A percentile compares a stretch with the other conserved stretches of the same genome.
Conservation (phyloP, 139 green algal species). For the Yamagishiella unicocca region DNA sequence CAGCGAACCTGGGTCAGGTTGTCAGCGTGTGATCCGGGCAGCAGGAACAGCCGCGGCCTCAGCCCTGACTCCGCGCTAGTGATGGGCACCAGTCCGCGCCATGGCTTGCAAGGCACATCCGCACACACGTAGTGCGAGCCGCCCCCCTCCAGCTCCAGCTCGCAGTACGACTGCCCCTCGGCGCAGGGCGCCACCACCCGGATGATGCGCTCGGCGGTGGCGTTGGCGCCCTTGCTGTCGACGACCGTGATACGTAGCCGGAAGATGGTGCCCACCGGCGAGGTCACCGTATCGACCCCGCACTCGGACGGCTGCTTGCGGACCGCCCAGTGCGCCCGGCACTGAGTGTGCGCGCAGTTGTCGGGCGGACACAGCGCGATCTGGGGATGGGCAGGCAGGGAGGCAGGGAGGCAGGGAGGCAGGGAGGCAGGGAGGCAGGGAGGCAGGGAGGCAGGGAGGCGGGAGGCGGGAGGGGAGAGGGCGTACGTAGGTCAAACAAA, state of each 20-base stretch:
- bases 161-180: not conserved
- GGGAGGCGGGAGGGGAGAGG: not conserved
- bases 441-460: not conserved
- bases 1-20: constrained; percentile 1
- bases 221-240: not conserved
- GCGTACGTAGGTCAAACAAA: too few species aligned
- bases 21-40: not conserved
- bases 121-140: not conserved
- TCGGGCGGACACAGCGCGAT: constrained; percentile 9
- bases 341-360: constrained; percentile 12
- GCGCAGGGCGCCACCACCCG: not conserved
- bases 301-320: constrained; percentile 32
- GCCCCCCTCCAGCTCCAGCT: not conserved
- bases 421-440: not conserved
- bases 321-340: constrained; percentile 14
- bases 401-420: not conserved
- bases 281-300: not conserved
- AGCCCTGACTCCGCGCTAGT: too few species aligned
- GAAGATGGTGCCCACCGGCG: not conserved
- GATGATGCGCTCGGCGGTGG: not conserved
- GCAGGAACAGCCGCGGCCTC: constrained; percentile 6
- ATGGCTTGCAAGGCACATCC: not conserved
- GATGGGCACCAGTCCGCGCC: not conserved
- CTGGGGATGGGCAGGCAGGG: not conserved
- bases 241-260: not conserved